Evolutionary conservation across 2,329 filamentous ascomycete species (phyloP).

Genomic region (Bipolaris bicolor): DNA sequence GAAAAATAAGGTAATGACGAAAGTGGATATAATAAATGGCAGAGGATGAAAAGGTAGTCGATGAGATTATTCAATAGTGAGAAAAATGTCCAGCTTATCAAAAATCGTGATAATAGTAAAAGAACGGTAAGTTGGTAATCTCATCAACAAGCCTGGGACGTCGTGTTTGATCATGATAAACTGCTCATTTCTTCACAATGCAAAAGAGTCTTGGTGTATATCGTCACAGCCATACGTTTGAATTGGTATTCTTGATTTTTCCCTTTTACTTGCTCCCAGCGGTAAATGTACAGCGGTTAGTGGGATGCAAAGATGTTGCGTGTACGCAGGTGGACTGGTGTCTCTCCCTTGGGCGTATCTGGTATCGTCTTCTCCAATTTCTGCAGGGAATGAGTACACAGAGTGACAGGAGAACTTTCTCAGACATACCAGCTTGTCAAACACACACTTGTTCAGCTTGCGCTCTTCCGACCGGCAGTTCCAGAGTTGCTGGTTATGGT

Average conservation of each 20-base stretch:
- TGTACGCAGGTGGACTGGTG: conserved; percentile 57
- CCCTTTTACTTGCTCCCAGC: conserved; percentile 20
- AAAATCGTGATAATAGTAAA: conserved; percentile 9
- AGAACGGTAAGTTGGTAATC: neutral
- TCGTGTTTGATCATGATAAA: conserved; percentile 6
- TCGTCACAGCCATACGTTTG: conserved; percentile 4
- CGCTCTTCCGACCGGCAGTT: conserved; percentile 89
- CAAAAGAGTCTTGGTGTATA: conserved; percentile 17
- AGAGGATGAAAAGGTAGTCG: too few relatives aligned
- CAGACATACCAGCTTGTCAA: conserved; percentile 83
- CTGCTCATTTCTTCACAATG: conserved; percentile 14
- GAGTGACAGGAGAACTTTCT: neutral
- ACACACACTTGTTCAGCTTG: conserved; percentile 93
- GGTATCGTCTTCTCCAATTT: conserved; percentile 61
- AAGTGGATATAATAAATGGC: neutral
- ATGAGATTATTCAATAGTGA: too few relatives aligned
- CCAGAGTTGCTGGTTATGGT: conserved; percentile 98
- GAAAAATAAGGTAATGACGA: neutral
- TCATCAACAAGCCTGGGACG: neutral
- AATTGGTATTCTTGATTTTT: conserved; percentile 26
- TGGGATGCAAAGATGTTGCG: conserved; percentile 51
- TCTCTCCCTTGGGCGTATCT: conserved; percentile 56
- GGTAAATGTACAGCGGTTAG: conserved; percentile 43
- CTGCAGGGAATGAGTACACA: conserved; percentile 33
- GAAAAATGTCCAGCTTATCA: neutral